These are phyloP conservation scores for Gilbertella persicaria DNA, from an alignment of 371 early-diverging fungal genomes.

Conservation along the genomic window DNA sequence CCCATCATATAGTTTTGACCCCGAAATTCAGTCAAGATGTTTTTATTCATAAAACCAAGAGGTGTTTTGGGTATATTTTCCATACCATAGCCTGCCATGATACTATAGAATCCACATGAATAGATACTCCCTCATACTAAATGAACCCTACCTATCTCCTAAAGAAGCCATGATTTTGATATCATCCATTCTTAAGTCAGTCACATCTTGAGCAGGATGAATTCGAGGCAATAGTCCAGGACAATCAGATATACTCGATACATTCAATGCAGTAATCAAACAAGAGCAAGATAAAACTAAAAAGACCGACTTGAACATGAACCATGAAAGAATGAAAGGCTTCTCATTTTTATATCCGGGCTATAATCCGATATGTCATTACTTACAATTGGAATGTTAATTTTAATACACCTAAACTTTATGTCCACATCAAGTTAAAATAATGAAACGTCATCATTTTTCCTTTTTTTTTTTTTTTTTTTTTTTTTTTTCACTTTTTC, in stretches of 20 bases:
- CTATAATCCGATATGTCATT: too few species aligned
- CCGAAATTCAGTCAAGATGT: slow-evolving; percentile 20
- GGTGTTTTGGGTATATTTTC: slow-evolving; percentile 5
- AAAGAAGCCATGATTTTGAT: slow-evolving; percentile 27
- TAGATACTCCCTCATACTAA: not conserved
- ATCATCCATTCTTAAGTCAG: slow-evolving; percentile 30
- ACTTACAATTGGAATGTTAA: too few species aligned
- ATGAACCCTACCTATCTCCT: slow-evolving; percentile 26
- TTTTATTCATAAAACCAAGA: slow-evolving; percentile 7
- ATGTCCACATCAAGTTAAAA: too few species aligned
- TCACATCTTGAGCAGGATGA: slow-evolving; percentile 17
- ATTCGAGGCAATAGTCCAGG: slow-evolving; percentile 15
- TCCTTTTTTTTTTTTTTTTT: too few species aligned
- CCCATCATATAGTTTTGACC: slow-evolving; percentile 38
- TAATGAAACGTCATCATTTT: too few species aligned
- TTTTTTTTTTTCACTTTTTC: not conserved
- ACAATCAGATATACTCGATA: slow-evolving; percentile 16
- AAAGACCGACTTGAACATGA: too few species aligned
- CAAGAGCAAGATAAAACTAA: too few species aligned
- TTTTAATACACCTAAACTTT: too few species aligned
- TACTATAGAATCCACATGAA: slow-evolving; percentile 8
- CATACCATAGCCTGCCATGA: slow-evolving; percentile 24
- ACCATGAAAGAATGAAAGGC: too few species aligned
- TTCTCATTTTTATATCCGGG: too few species aligned
- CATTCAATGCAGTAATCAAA: slow-evolving; percentile 5